Evolutionary conservation across 345 rosid genomes (phyloP), one percentile per base, ranked within the genome.

Genomic region (Psidium guajava): DNA sequence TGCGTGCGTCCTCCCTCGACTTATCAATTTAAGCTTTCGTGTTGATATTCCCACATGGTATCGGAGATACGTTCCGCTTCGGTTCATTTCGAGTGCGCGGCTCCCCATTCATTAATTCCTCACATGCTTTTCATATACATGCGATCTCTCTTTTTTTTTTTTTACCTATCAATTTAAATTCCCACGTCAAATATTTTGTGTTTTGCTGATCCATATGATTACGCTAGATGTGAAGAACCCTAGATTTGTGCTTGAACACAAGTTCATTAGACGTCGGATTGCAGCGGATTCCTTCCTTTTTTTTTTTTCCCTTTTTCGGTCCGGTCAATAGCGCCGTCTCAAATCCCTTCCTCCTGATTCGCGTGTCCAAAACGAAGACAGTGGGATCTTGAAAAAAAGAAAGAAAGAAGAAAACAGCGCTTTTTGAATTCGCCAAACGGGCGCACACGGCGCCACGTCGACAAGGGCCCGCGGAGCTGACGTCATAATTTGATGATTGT

Each of bases 281-380:
- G n/a, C n/a, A n/a, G n/a, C n/a, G n/a, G n/a, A n/a, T n/a, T n/a
- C n/a, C n/a, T n/a, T n/a, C n/a, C n/a, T n/a, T n/a, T 18, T 20
- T 32, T 18, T 3, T 1, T 16, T 32, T 16, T 3, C 0, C 6
- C 1, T 4, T 1, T 3, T 14, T 28, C 1, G 40, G 47, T 32
- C 3, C 47, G 77, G 77, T 69, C 77, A 69, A 69, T 32, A 69
- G 77, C 77, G 77, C 77, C 77, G 77, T 69, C 77, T 69, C 11
- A 69, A 69, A 36, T n/a, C n/a, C n/a, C n/a, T 24, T 8, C 13
- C 77, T 9, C 36, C 36, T 18, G 77, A 32, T 32, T 69, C 40
- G 47, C 14, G 18, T 69, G 77, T 20, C 11, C 47, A 69, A 32
- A 69, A 8, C 12, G 3, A 20, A n/a, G n/a, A n/a, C n/a, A n/a